Conservation (phyloP, 1,139 yeast genomes). For the Debaryomycetaceae sp. region DNA sequence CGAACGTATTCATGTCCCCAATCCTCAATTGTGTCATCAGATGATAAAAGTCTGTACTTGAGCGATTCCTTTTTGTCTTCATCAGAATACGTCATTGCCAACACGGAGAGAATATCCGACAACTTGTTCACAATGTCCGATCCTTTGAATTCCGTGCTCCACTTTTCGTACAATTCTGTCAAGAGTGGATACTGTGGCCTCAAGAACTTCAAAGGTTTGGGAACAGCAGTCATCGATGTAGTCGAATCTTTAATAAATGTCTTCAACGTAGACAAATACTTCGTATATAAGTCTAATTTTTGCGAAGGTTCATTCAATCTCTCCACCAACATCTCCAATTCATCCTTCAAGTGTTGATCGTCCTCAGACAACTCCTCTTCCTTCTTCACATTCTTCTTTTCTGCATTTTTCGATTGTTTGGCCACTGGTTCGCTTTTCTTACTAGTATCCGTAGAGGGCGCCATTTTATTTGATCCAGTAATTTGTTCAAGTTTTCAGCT, state of each 20-base stretch:
- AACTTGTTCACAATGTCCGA: constrained; percentile 23
- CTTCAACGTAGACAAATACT: constrained; percentile 67
- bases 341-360: constrained; percentile 83
- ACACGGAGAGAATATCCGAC: constrained; percentile 87
- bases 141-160: constrained; percentile 50
- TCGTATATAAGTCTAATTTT: constrained; percentile 49
- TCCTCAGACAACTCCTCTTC: constrained; percentile 91
- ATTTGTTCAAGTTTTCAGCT: not conserved
- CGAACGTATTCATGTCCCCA: constrained; percentile 99
- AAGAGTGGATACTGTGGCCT: constrained; percentile 80
- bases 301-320: constrained; percentile 48
- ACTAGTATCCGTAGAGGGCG: constrained; percentile 20
- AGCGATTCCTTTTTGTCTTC: constrained; percentile 79
- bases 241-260: constrained; percentile 86
- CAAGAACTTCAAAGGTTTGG: constrained; percentile 93
- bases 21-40: constrained; percentile 58
- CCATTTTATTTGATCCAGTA: constrained; percentile 10
- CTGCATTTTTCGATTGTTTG: constrained; percentile 12
- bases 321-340: constrained; percentile 84
- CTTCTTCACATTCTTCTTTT: constrained; percentile 35
- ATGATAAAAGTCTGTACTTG: constrained; percentile 71
- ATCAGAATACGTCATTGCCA: constrained; percentile 93
- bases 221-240: constrained; percentile 98
- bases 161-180: constrained; percentile 60
- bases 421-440: constrained; percentile 10